Base-by-base conservation (phyloP, 306 rosid species). In the Aeschynomene evenia region DNA sequence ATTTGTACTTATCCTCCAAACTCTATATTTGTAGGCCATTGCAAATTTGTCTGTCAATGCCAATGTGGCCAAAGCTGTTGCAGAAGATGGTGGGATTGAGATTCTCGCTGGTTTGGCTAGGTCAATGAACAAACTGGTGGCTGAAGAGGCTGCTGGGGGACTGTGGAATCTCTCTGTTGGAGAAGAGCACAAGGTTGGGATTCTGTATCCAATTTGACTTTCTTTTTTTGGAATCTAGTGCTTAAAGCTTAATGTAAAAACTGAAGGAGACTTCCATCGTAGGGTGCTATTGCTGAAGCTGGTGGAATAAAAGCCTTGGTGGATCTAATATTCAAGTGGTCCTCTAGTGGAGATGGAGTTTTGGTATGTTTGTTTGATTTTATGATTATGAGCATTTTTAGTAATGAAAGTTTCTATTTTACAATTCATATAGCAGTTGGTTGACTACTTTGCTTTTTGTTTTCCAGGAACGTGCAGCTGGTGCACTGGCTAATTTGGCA, bases 71-170 rank as follows among this genome's bases (percentile, higher is more conserved):
- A 95, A 95, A 84, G 91, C 97, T 70, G 99, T 95, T 75, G 99
- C 99, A 5, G 99, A 95, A 74, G 97, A 89, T 76, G 99, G 99
- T 29, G 99, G 99, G 70, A 95, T 95, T 71, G 61, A 85, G 77
- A 89, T 95, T 81, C 97, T 95, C 0, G 96, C 99, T 59, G 88
- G 99, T 70, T 88, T 95, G 82, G 99, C 99, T 19, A 87, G 96
- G 91, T 95, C 99, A 71, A 87, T 85, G 88, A 95, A 91, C 86
- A 89, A 93, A 77, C 82, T 95, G 55, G 99, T 95, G 48, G 99
- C 96, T 19, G 99, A 95, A 86, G 99, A 95, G 81, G 99, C 99
- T 83, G 99, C 99, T 73, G 99, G 99, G 63, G 97, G 99, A 66
- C 74, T 95, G 65, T 95, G 99, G 99, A 95, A 95, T 81, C 99